Percentiles rank a stretch among this genome's conserved stretches.
phyloP scores from a whole-genome alignment of 1,284 basidiomycete genomes.

The Amylostereum areolatum region DNA sequence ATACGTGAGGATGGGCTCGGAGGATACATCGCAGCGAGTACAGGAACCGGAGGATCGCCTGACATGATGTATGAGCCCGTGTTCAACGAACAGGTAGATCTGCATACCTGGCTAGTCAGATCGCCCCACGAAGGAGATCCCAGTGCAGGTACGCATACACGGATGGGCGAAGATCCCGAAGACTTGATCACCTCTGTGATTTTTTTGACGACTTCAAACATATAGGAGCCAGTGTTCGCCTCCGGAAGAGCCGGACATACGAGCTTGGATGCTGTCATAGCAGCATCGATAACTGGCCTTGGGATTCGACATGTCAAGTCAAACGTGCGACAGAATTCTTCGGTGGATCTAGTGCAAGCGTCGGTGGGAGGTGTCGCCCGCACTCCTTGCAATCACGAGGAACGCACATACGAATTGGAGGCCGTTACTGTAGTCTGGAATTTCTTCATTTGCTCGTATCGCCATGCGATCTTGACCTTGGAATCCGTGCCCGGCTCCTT shows the following conservation, averaged over 20 bases:
- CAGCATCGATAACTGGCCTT: slow-evolving; percentile 37
- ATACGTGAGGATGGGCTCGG: slow-evolving; percentile 47
- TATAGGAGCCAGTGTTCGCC: neutral
- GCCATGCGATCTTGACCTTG: slow-evolving; percentile 89
- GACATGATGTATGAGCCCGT: slow-evolving; percentile 8
- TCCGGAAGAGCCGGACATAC: slow-evolving; percentile 22
- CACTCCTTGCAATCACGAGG: slow-evolving; percentile 1
- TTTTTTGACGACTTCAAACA: slow-evolving; percentile 4
- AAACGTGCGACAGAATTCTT: slow-evolving; percentile 65
- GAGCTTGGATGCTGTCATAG: slow-evolving; percentile 32
- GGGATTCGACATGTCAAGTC: slow-evolving; percentile 66
- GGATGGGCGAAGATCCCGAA: slow-evolving; percentile 30
- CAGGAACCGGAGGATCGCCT: slow-evolving; percentile 72
- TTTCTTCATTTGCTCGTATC: slow-evolving; percentile 88
- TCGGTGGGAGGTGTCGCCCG: slow-evolving; percentile 11
- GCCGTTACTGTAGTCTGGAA: slow-evolving; percentile 80
- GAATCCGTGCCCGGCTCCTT: slow-evolving; percentile 32
- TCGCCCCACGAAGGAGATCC: slow-evolving; percentile 73
- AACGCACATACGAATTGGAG: slow-evolving; percentile 40
- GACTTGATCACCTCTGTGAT: slow-evolving; percentile 7
- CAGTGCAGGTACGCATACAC: slow-evolving; percentile 68
- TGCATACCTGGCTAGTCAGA: slow-evolving; percentile 44
- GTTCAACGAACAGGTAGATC: slow-evolving; percentile 3
- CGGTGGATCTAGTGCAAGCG: slow-evolving; percentile 36
- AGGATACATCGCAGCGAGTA: slow-evolving; percentile 60